phyloP scores from a whole-genome alignment of 192 early-diverging fungal species.

The Pecoramyces ruminantium region DNA sequence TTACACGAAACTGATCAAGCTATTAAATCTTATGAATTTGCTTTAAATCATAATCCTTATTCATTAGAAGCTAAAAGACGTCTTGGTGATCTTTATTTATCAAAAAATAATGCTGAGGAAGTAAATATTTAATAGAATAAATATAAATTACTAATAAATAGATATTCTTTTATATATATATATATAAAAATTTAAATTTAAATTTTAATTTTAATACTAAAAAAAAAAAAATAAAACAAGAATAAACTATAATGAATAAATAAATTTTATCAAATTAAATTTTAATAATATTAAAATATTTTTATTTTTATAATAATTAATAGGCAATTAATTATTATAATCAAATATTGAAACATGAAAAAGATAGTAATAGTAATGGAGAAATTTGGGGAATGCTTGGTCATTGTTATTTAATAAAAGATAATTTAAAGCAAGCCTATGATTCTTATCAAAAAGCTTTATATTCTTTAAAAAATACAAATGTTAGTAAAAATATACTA shows the following conservation, averaged over 20 bases:
- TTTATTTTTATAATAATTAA: neutral
- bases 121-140: conserved; percentile 40
- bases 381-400: conserved; percentile 91
- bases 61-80: conserved; percentile 61
- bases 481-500: no score
- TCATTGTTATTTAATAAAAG: conserved; percentile 92
- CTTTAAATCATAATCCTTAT: conserved; percentile 86
- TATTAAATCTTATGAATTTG: conserved; percentile 66
- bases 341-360: conserved; percentile 63
- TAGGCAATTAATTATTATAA: conserved; percentile 87
- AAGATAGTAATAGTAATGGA: conserved; percentile 43
- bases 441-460: conserved; percentile 92
- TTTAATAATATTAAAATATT: neutral
- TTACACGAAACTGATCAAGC: conserved; percentile 75
- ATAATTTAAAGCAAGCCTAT: conserved; percentile 87
- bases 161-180: no score
- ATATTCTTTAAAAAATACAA: conserved; percentile 74
- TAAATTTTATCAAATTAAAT: neutral
- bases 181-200: no score
- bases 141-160: neutral
- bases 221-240: no score
- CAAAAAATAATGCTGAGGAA: conserved; percentile 39
- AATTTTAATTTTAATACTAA: no score
- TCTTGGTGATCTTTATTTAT: conserved; percentile 66
- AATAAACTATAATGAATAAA: no score